Evolutionary conservation across 2,329 filamentous ascomycete species (phyloP), one percentile per base, ranked within the genome.

Genomic region (Cladophialophora yegresii): DNA sequence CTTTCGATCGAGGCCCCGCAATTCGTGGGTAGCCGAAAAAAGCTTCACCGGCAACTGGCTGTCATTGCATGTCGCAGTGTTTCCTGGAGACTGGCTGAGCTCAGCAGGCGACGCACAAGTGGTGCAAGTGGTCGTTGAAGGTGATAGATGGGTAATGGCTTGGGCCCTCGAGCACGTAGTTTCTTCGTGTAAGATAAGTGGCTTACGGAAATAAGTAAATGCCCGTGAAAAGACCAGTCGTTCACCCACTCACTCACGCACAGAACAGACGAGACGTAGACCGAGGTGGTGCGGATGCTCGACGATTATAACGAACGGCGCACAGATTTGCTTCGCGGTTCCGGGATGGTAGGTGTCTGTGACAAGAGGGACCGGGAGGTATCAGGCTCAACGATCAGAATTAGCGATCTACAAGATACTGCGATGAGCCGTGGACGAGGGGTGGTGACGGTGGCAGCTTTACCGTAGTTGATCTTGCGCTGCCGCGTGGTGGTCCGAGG

Each of bases 21-120:
- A 32, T 51, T 51, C 45, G 47, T 22, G 57, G 23, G 22, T 59
- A 32, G 20, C 55, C 54, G 54, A 57, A 45, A 61, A 61, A 40
- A 9, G 33, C 58, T 54, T 45, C 33, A 61, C 33, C 53, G 58
- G 33, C 55, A 58, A 58, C 23, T 45, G 36, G 36, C 22, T 49
- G 36, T 55, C 51, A 61, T 61, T 33, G 58, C 58, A 49, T 55
- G 26, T 28, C 26, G 30, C 28, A 22, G 22, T 20, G 56, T 50
- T 50, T 53, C 40, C 13, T 56, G 45, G 30, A 49, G 32, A 20
- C 13, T 62, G 51, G 60, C 53, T 50, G 60, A 62, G 32, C 22
- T 57, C 28, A 40, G 54, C 49, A 22, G 28, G 51, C 51, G 28
- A 23, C 5, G 28, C 51, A n/a, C 23, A 33, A 20, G n/a, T n/a